Evolutionary conservation across 306 rosid species (phyloP).

Genomic region (Amphicarpaea edgeworthii): DNA sequence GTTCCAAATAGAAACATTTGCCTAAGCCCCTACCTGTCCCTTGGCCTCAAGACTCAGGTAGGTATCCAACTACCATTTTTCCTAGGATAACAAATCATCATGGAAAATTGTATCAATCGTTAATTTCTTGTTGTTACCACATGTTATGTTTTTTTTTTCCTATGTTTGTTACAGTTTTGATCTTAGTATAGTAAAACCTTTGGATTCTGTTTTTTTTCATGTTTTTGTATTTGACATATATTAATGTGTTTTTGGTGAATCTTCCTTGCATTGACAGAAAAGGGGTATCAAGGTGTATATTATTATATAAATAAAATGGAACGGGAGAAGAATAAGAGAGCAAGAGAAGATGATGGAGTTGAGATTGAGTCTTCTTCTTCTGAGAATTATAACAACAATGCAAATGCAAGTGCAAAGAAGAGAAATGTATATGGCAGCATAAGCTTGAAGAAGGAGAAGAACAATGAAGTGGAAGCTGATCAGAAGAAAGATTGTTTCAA

Average conservation of each 20-base stretch:
- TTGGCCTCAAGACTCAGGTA: constrained; percentile 46
- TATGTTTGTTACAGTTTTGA: constrained; percentile 6
- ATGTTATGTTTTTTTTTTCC: constrained; percentile 12
- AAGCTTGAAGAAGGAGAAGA: constrained; percentile 36
- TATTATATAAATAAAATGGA: too few relatives aligned
- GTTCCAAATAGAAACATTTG: constrained; percentile 40
- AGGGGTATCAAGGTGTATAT: neutral
- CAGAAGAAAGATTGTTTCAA: constrained; percentile 42
- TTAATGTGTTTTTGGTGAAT: constrained; percentile 29
- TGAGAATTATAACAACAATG: constrained; percentile 27
- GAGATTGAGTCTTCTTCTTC: constrained; percentile 32
- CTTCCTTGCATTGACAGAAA: constrained; percentile 42
- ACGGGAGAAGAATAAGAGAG: constrained; percentile 56
- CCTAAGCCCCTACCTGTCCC: constrained; percentile 29
- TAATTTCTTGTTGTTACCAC: too few relatives aligned
- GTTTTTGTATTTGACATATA: constrained; percentile 4
- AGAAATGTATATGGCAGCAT: constrained; percentile 43
- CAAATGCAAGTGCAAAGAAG: constrained; percentile 54
- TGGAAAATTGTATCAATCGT: constrained; percentile 1
- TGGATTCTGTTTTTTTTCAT: constrained; percentile 12
- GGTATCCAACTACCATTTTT: constrained; percentile 43
- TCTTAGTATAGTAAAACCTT: constrained; percentile 31
- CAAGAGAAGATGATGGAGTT: constrained; percentile 54
- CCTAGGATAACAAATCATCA: constrained; percentile 23
- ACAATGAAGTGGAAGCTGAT: constrained; percentile 41